Percentiles rank a stretch among this genome's conserved stretches.
Evolutionary conservation across 2,329 filamentous ascomycete genomes (phyloP).

Genomic region (Diaporthe ilicicola): DNA sequence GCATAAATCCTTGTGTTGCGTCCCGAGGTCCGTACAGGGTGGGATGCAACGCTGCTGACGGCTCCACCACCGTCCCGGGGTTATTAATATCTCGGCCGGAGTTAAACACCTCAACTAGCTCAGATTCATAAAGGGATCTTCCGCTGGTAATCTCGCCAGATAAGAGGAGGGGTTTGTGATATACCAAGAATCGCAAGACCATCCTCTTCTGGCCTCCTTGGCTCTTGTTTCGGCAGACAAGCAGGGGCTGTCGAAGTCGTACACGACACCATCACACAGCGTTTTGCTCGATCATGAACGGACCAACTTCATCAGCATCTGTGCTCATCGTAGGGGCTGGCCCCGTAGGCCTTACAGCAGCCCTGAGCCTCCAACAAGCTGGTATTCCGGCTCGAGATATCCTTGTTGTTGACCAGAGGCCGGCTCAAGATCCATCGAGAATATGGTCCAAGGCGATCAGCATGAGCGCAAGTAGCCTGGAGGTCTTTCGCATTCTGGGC

Average conservation of each 20-base stretch:
- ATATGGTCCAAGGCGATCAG: slow-evolving; percentile 17
- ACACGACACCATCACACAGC: neutral
- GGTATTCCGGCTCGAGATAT: slow-evolving; percentile 17
- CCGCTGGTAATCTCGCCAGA: neutral
- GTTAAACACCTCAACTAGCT: neutral
- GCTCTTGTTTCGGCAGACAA: neutral
- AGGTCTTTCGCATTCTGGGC: slow-evolving; percentile 29
- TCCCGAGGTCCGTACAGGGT: too few relatives aligned
- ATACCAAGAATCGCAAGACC: neutral
- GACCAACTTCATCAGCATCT: neutral
- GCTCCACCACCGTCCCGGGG: neutral
- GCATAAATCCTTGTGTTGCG: neutral
- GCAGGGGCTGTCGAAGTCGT: neutral
- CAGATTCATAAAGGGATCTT: neutral
- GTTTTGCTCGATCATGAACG: neutral
- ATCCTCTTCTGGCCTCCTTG: too few relatives aligned
- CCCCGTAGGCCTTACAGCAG: slow-evolving; percentile 27
- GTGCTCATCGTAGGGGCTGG: slow-evolving; percentile 32
- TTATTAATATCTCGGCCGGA: neutral
- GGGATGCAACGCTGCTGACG: neutral
- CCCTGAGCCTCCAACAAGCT: slow-evolving; percentile 25
- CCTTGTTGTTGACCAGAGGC: slow-evolving; percentile 24
- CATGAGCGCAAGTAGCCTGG: slow-evolving; percentile 27
- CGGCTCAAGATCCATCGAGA: neutral
- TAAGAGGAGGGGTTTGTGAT: neutral